A percentile compares a stretch with the other conserved stretches of the same genome.
Evolutionary conservation across 2,329 filamentous ascomycete species (phyloP).

Genomic region (Seiridium unicorne): DNA sequence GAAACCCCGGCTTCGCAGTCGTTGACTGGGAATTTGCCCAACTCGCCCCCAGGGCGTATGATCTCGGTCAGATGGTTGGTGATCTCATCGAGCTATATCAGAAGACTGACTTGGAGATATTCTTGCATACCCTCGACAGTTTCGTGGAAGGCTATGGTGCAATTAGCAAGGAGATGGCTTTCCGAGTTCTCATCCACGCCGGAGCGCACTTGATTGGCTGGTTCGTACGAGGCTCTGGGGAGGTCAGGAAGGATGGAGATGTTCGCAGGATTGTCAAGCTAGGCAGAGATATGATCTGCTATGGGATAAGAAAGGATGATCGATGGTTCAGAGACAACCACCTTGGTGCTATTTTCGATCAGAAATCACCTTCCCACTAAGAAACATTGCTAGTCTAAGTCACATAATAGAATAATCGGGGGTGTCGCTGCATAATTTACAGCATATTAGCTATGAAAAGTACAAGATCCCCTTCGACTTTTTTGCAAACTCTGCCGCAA

Average conservation of each 20-base stretch:
- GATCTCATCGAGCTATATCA: conserved; percentile 33
- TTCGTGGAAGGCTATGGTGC: conserved; percentile 33
- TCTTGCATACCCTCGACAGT: conserved; percentile 27
- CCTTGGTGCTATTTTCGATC: neutral
- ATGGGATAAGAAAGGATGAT: neutral
- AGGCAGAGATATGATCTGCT: neutral
- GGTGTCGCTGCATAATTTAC: no score
- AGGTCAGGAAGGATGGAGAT: neutral
- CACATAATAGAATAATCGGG: no score
- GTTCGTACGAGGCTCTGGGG: conserved; percentile 14
- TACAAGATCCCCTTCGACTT: no score
- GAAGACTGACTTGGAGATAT: conserved; percentile 32
- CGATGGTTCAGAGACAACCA: neutral
- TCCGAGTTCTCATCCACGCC: conserved; percentile 35
- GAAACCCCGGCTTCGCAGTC: conserved; percentile 25
- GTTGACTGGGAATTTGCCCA: conserved; percentile 43
- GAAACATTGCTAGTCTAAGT: no score
- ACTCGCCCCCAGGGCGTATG: conserved; percentile 33
- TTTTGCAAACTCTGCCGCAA: no score
- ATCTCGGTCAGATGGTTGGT: conserved; percentile 39
- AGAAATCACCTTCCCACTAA: no score
- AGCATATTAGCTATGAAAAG: no score
- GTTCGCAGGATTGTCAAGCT: neutral
- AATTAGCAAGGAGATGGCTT: conserved; percentile 33
- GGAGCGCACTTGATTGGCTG: conserved; percentile 36